These are phyloP conservation scores for Pseudogymnoascus sp. DNA, from an alignment of 2,329 filamentous ascomycete species.

Conservation along the genomic window DNA sequence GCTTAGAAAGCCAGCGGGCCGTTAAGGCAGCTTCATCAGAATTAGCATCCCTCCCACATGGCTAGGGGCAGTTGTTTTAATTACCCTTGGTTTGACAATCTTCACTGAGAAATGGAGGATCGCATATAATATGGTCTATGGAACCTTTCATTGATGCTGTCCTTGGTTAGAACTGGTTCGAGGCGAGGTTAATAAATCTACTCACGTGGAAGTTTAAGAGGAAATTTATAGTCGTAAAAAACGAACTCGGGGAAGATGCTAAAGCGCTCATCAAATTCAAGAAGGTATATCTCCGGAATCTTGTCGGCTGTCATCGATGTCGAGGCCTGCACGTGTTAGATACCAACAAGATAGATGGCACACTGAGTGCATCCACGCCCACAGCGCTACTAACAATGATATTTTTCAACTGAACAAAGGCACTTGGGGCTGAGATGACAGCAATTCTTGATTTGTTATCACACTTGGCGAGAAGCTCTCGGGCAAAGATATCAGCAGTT, in stretches of 20 bases:
- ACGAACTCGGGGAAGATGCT: slow-evolving; percentile 64
- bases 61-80: neutral
- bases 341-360: neutral
- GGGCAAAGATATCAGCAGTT: slow-evolving; percentile 56
- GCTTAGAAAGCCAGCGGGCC: slow-evolving; percentile 60
- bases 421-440: slow-evolving; percentile 66
- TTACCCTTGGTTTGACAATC: slow-evolving; percentile 73
- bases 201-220: slow-evolving; percentile 54
- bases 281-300: slow-evolving; percentile 51
- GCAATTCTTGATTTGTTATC: slow-evolving; percentile 51
- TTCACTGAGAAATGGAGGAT: slow-evolving; percentile 71
- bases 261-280: slow-evolving; percentile 70
- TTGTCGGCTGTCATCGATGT: slow-evolving; percentile 27
- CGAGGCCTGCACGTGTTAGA: slow-evolving; percentile 15
- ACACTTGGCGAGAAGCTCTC: slow-evolving; percentile 54
- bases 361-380: neutral
- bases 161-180: neutral
- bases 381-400: slow-evolving; percentile 41
- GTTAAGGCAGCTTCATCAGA: slow-evolving; percentile 56
- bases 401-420: slow-evolving; percentile 69
- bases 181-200: slow-evolving; percentile 10
- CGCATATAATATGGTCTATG: slow-evolving; percentile 62
- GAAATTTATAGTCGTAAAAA: slow-evolving; percentile 64
- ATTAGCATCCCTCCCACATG: neutral
- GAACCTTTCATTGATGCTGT: slow-evolving; percentile 49